These are phyloP conservation scores for Zymoseptoria crescenta DNA, from an alignment of 2,329 filamentous ascomycete genomes.

Conservation along the genomic window DNA sequence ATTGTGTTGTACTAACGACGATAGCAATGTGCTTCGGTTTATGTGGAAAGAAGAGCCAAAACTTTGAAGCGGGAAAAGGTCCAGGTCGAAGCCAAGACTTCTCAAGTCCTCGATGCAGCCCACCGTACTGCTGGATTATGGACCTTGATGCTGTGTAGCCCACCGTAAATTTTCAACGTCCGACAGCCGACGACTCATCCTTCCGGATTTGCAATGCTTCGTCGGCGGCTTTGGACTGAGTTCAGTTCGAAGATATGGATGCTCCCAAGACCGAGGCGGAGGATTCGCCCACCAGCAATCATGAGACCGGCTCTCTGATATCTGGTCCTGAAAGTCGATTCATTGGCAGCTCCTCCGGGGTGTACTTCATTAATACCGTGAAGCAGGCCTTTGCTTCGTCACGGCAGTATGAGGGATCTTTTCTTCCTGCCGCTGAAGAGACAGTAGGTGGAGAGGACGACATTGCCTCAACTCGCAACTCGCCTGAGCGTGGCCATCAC, in stretches of 20 bases:
- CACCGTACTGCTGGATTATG: too few species aligned
- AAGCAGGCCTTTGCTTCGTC: constrained; percentile 41
- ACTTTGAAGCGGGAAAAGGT: not conserved
- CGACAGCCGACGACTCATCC: not conserved
- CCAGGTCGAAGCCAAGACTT: not conserved
- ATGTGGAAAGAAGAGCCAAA: not conserved
- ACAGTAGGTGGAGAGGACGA: constrained; percentile 19
- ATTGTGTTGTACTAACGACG: constrained; percentile 3
- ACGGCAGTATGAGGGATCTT: constrained; percentile 1
- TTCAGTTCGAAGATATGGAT: not conserved
- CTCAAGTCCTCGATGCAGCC: not conserved
- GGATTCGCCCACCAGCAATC: constrained; percentile 15
- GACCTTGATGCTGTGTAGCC: too few species aligned
- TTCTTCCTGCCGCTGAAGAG: constrained; percentile 13
- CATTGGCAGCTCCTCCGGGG: constrained; percentile 46
- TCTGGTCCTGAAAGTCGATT: constrained; percentile 28
- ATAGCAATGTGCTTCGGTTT: not conserved
- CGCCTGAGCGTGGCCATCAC: constrained; percentile 11
- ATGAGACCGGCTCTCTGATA: constrained; percentile 16
- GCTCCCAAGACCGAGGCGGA: constrained; percentile 7
- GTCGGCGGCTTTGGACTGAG: not conserved
- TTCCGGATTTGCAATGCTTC: not conserved
- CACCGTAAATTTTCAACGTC: not conserved
- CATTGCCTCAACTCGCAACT: constrained; percentile 13
- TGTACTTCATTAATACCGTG: constrained; percentile 49